A percentile compares a stretch with the other conserved stretches of the same genome.
phyloP scores from a whole-genome alignment of 441 rosid genomes.

The Syzygium malaccense region DNA sequence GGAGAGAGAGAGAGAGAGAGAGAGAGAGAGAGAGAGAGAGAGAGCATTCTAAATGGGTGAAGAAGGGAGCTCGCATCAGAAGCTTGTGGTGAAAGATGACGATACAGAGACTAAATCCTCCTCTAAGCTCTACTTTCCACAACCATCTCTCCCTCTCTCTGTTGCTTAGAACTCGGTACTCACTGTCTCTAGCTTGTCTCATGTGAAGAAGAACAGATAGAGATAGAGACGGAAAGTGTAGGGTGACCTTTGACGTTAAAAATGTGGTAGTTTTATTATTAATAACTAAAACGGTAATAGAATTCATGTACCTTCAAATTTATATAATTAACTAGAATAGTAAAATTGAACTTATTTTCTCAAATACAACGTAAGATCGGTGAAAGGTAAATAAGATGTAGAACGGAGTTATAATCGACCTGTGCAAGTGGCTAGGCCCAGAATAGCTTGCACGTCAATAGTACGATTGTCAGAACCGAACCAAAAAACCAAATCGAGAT shows the following conservation, averaged over 20 bases:
- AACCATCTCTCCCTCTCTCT: neutral
- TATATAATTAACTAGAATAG: neutral
- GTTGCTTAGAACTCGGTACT: neutral
- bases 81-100: neutral
- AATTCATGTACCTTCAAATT: neutral
- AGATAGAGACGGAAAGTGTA: neutral
- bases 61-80: neutral
- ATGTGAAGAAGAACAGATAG: neutral
- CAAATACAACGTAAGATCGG: too few species aligned
- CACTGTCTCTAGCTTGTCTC: neutral
- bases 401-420: too few species aligned
- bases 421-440: neutral
- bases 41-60: neutral
- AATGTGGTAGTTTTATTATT: neutral
- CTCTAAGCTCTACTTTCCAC: neutral
- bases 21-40: neutral
- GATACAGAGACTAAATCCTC: neutral
- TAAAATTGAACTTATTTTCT: neutral
- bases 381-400: too few species aligned
- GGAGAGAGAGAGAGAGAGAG: neutral
- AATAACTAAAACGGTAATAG: neutral
- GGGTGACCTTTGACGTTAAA: neutral
- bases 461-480: too few species aligned
- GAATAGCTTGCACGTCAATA: too few species aligned
- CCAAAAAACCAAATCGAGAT: too few species aligned